These are phyloP conservation scores for Podaxis carcinomalis DNA, from an alignment of 768 basidiomycete genomes.

Conservation along the genomic window DNA sequence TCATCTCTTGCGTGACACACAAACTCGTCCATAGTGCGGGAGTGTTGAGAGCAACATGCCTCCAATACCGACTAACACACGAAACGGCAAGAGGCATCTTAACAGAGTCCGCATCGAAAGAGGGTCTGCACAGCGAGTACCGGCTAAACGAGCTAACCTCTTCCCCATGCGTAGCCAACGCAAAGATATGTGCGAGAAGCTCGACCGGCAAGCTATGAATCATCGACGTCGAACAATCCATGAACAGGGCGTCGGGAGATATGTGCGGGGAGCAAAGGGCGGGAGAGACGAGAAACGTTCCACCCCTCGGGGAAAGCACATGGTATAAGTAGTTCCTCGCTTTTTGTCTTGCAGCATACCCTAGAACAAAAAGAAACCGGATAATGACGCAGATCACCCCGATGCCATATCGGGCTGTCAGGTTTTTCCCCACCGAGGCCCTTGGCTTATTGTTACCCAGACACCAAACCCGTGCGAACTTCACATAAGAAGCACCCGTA, in stretches of 20 bases:
- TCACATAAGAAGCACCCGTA: background rate
- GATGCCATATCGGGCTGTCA: slow-evolving; percentile 25
- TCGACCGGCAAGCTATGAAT: slow-evolving; percentile 49
- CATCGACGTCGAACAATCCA: slow-evolving; percentile 20
- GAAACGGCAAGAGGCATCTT: slow-evolving; percentile 42
- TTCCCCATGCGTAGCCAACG: slow-evolving; percentile 35
- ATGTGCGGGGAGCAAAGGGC: slow-evolving; percentile 11
- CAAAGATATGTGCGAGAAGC: slow-evolving; percentile 53
- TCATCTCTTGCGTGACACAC: slow-evolving; percentile 40
- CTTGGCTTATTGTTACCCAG: slow-evolving; percentile 28
- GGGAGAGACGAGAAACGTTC: slow-evolving; percentile 14
- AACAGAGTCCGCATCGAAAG: slow-evolving; percentile 37
- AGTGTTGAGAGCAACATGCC: slow-evolving; percentile 42
- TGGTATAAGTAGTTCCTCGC: slow-evolving; percentile 26
- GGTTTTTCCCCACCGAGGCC: background rate
- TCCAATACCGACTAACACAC: slow-evolving; percentile 49
- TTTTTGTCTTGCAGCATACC: slow-evolving; percentile 27
- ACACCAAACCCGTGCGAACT: slow-evolving; percentile 1
- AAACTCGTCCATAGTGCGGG: slow-evolving; percentile 53
- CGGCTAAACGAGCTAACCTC: slow-evolving; percentile 12
- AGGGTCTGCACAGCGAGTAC: slow-evolving; percentile 13
- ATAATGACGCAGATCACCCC: slow-evolving; percentile 21
- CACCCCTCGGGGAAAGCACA: slow-evolving; percentile 10
- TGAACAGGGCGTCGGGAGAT: slow-evolving; percentile 1
- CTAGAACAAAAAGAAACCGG: slow-evolving; percentile 33